Conservation (phyloP, 768 basidiomycete genomes). For the Mycena rebaudengoi region DNA sequence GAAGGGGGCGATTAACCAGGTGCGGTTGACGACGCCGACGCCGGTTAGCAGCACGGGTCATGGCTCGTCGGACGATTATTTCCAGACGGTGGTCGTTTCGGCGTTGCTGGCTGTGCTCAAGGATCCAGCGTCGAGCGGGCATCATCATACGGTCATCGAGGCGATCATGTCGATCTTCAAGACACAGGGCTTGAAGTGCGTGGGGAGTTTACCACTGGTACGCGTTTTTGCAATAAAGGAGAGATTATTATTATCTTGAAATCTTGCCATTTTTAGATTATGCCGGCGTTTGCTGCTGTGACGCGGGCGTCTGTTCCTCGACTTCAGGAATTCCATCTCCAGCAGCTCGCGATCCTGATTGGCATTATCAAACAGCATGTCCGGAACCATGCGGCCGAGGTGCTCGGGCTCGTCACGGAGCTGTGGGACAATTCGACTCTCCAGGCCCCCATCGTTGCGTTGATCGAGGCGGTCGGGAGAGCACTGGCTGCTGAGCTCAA, state of each 20-base stretch:
- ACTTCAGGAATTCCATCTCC: conserved; percentile 91
- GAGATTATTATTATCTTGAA: conserved; percentile 5
- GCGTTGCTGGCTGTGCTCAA: conserved; percentile 87
- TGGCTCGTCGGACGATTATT: conserved; percentile 92
- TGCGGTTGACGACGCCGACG: conserved; percentile 56
- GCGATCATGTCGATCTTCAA: conserved; percentile 99
- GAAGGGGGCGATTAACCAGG: conserved; percentile 68
- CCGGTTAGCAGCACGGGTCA: conserved; percentile 63
- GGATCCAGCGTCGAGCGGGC: conserved; percentile 85
- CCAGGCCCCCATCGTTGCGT: conserved; percentile 91
- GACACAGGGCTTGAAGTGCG: conserved; percentile 96
- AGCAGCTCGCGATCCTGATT: conserved; percentile 94
- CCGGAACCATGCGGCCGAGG: conserved; percentile 86
- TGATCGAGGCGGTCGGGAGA: conserved; percentile 92
- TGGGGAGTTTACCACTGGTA: conserved; percentile 96
- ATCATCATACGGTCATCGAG: conserved; percentile 95
- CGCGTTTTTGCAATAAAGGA: conserved; percentile 8
- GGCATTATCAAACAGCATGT: conserved; percentile 98
- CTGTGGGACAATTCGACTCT: conserved; percentile 88
- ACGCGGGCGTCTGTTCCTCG: conserved; percentile 85
- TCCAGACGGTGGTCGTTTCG: conserved; percentile 94
- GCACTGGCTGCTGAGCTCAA: conserved; percentile 98
- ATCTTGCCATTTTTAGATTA: conserved; percentile 68
- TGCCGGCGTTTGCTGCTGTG: conserved; percentile 92
- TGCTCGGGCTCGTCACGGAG: conserved; percentile 87